These are phyloP conservation scores for Isabelozyma gotoi DNA, from an alignment of 805 yeast species.

Conservation along the genomic window DNA sequence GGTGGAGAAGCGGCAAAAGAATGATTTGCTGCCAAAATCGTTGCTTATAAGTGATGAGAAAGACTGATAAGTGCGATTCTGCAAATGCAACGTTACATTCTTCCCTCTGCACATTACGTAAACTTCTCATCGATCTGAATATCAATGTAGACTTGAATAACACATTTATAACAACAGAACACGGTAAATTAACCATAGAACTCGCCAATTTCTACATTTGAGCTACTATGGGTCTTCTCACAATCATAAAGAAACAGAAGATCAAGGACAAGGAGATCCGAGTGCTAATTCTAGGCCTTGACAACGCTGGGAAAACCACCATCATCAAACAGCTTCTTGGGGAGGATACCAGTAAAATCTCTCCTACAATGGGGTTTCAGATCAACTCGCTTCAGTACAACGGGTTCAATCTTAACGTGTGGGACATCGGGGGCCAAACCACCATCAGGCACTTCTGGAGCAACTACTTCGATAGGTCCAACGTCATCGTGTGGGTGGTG, in stretches of 20 bases:
- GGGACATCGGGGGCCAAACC: conserved; percentile 83
- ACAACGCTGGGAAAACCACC: conserved; percentile 90
- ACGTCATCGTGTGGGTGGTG: conserved; percentile 82
- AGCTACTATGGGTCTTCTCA: conserved; percentile 78
- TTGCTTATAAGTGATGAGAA: too few species aligned
- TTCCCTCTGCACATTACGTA: too few species aligned
- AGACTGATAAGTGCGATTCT: too few species aligned
- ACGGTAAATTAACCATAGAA: too few species aligned
- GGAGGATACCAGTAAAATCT: conserved; percentile 52
- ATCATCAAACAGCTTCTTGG: conserved; percentile 60
- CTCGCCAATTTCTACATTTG: too few species aligned
- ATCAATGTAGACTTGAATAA: too few species aligned
- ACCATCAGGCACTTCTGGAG: conserved; percentile 54
- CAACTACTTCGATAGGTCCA: conserved; percentile 80
- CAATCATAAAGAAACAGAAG: conserved; percentile 80
- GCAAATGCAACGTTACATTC: too few species aligned
- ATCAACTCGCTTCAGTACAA: conserved; percentile 56
- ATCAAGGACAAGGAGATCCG: conserved; percentile 76
- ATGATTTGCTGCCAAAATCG: neutral
- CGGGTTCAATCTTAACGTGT: conserved; percentile 53
- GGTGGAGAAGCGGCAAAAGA: neutral
- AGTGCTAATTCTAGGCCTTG: conserved; percentile 77
- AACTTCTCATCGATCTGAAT: too few species aligned
- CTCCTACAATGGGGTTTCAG: conserved; percentile 91
- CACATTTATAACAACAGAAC: too few species aligned